Evolutionary conservation across 108 stramenopile genomes (phyloP), one percentile per base, ranked within the genome.

Genomic region (Pseudonitzschia delicatissima): DNA sequence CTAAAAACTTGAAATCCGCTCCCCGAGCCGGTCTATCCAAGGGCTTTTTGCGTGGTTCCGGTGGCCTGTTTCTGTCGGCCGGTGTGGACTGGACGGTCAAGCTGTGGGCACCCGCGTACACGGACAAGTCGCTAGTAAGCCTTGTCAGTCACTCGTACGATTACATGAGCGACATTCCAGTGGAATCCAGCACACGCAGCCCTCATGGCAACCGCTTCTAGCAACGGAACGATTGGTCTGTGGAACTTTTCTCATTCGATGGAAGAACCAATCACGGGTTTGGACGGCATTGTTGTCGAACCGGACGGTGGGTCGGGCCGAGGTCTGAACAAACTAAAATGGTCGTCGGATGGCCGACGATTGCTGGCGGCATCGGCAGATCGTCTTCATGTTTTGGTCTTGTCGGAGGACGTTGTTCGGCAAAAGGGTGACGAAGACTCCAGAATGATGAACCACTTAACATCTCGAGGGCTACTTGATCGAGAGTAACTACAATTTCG

Each of bases 71-170:
- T 36, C 63, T 96, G 29, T 82, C 90, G 8, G 85, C 84, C 28
- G 90, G 90, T 44, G 87, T 96, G 0, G 95, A 96, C 68, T 96
- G 95, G 95, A 88, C 90, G 3, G 83, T 87, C 45, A 93, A 96
- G 66, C 63, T 96, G 26, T 95, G 91, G 91, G 85, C 88, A 31
- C 92, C 92, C 0, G 87, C 89, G 5, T 87, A 91, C 62, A 74
- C 68, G 20, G 87, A 94, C 50, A 76, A 51, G 39, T 84, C 92
- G 5, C 36, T 94, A 32, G 48, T 87, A 71, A 91, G 82, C 64
- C 75, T 86, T 33, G 81, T 91, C 47, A 92, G 86, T 67, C 80
- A 87, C 63, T 90, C 90, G 13, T 93, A 90, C 40, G 95, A 96
- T 73, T 92, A 92, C 77, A 90, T 96, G 89, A 83, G 87, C 53